Base-by-base conservation (phyloP, 148 eudicot genomes). In the Gaultheria prostrata region DNA sequence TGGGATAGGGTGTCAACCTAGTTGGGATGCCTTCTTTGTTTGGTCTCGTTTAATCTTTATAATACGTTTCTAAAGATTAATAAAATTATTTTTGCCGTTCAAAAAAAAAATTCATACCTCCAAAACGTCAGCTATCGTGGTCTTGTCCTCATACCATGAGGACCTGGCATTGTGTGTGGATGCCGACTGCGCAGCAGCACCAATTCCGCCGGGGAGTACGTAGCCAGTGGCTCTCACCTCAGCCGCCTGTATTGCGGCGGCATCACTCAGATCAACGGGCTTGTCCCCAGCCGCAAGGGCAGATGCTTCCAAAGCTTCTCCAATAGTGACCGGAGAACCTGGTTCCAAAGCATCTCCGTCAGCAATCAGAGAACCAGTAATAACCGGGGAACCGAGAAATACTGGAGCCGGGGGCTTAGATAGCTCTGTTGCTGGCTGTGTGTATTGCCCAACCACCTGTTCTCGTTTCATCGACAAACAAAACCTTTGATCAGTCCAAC, bases 221-320 rank as follows among this genome's bases (percentile, higher is more conserved):
- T 71, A 30, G 14, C 93, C 91, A 0, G 88, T 86, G 51, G 93
- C 94, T 69, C 89, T 85, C 32, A 84, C 80, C 83, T 94, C 98
- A 0, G 98, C 95, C 0, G 88, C 92, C 59, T 92, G 92, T 57
- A 92, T 92, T 3, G 97, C 95, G 1, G 94, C 91, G 0, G 91
- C 97, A 50, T 92, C 94, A 4, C 91, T 85, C 26, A 53, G 86
- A 28, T 88, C 85, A 0, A 94, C 84, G 8, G 93, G 93, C 74
- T 91, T 92, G 84, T 91, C 88, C 0, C 97, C 93, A 0, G 90
- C 84, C 0, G 92, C 73, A 0, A 84, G 70, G 0, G 93, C 92
- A 0, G 91, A 78, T 0, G 91, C 90, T 80, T 93, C 94, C 20
- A 95, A 82, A 5, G 98, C 98, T 56, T 92, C 92, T 18, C 94